Conservation (phyloP, 1,139 yeast genomes). For the Hemisphaericaspora xylanilytica region DNA sequence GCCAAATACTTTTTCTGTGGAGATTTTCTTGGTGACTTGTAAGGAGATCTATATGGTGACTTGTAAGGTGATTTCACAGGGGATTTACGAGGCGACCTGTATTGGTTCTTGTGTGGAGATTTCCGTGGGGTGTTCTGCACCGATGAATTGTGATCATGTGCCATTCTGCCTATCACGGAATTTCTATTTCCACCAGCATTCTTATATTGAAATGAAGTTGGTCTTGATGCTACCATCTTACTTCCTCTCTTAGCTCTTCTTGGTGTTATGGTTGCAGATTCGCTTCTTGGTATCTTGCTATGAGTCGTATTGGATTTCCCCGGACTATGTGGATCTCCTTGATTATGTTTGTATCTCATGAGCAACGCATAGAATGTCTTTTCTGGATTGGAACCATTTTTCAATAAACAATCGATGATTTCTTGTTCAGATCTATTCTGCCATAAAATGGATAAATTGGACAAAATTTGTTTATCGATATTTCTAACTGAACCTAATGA, state of each 20-base stretch:
- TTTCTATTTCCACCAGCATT: slow-evolving; percentile 21
- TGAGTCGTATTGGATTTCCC: slow-evolving; percentile 19
- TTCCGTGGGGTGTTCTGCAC: slow-evolving; percentile 32
- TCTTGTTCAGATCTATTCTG: slow-evolving; percentile 62
- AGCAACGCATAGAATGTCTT: slow-evolving; percentile 73
- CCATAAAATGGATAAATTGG: slow-evolving; percentile 72
- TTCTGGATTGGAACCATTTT: slow-evolving; percentile 63
- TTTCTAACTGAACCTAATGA: slow-evolving; percentile 46
- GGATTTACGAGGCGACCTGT: slow-evolving; percentile 20
- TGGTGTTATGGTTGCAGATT: slow-evolving; percentile 28
- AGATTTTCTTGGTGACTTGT: slow-evolving; percentile 23
- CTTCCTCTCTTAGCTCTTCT: slow-evolving; percentile 43
- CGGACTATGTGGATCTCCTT: slow-evolving; percentile 28
- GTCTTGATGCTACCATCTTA: slow-evolving; percentile 53
- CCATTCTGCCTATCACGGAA: slow-evolving; percentile 18
- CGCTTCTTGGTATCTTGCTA: slow-evolving; percentile 19
- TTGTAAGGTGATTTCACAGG: not conserved
- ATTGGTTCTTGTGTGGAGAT: slow-evolving; percentile 18
- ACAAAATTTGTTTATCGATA: slow-evolving; percentile 62
- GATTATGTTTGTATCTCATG: slow-evolving; percentile 52
- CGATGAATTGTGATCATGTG: slow-evolving; percentile 20
- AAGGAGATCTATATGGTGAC: slow-evolving; percentile 17
- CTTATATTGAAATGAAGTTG: slow-evolving; percentile 52
- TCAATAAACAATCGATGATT: slow-evolving; percentile 53
- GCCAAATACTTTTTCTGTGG: slow-evolving; percentile 16